phyloP scores from a whole-genome alignment of 495 filamentous ascomycete species.

The Cenococcum geophilum region DNA sequence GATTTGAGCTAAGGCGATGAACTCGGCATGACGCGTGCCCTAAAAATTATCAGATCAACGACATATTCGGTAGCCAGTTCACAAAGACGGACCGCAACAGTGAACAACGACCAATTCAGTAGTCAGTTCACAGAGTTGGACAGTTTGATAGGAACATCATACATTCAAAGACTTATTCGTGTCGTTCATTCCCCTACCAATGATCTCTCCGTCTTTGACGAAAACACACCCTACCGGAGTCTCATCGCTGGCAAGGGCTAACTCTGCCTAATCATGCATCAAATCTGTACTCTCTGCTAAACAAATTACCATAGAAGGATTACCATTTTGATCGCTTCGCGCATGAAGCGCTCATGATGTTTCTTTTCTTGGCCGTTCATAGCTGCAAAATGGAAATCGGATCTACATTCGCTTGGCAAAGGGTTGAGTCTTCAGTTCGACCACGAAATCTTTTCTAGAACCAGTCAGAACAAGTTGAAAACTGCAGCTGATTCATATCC shows the following conservation, averaged over 20 bases:
- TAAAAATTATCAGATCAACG: constrained; percentile 33
- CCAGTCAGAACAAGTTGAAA: too few species aligned
- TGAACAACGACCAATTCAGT: too few species aligned
- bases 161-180: constrained; percentile 81
- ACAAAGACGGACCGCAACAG: too few species aligned
- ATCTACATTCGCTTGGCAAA: constrained; percentile 1
- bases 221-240: constrained; percentile 96
- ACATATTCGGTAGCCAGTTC: neutral
- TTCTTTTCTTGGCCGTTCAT: constrained; percentile 23
- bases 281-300: neutral
- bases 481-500: too few species aligned
- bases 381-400: neutral
- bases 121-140: neutral
- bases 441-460: too few species aligned
- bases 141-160: constrained; percentile 22
- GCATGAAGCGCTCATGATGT: constrained; percentile 43
- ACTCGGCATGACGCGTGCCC: constrained; percentile 92
- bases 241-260: constrained; percentile 75
- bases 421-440: neutral
- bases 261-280: constrained; percentile 53
- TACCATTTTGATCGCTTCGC: constrained; percentile 42
- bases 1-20: constrained; percentile 69
- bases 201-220: constrained; percentile 64
- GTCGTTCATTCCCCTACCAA: constrained; percentile 89
- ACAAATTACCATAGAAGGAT: constrained; percentile 7